Evolutionary conservation across 164 flowering plant genomes (phyloP).

Genomic region (Umbellularia californica): DNA sequence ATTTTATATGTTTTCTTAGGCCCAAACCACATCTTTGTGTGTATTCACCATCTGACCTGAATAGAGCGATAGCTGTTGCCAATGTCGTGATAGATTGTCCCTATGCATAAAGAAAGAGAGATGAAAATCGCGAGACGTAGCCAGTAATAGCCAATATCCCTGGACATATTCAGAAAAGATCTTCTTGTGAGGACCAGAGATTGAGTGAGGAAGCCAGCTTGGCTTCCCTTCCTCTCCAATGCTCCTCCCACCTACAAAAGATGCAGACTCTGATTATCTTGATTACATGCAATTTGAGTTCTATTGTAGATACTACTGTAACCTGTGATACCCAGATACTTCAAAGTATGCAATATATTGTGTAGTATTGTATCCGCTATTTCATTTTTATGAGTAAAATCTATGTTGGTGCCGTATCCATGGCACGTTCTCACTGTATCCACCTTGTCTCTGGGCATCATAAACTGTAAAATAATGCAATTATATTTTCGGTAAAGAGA

Average conservation of each 20-base stretch:
- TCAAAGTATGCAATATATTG: too few relatives aligned
- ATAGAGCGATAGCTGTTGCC: constrained; percentile 33
- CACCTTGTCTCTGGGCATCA: too few relatives aligned
- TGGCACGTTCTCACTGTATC: too few relatives aligned
- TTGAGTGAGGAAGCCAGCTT: constrained; percentile 33
- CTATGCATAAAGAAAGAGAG: constrained; percentile 30
- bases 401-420: too few relatives aligned
- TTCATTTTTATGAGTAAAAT: too few relatives aligned
- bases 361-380: too few relatives aligned
- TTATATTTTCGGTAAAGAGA: too few relatives aligned
- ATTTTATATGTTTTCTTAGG: too few relatives aligned
- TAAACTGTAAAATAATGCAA: too few relatives aligned
- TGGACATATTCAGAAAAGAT: constrained; percentile 55
- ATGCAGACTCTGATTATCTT: neutral
- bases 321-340: neutral
- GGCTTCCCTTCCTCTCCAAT: constrained; percentile 22
- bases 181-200: constrained; percentile 39
- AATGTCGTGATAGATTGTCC: constrained; percentile 43
- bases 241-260: constrained; percentile 4
- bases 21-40: neutral
- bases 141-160: constrained; percentile 77
- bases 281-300: neutral
- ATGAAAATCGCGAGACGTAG: constrained; percentile 36
- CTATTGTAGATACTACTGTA: neutral
- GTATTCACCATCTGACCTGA: constrained; percentile 26